Percentiles rank a stretch among this genome's conserved stretches.
phyloP scores from a whole-genome alignment of 257 asterid species.

The Knoxia roxburghii region DNA sequence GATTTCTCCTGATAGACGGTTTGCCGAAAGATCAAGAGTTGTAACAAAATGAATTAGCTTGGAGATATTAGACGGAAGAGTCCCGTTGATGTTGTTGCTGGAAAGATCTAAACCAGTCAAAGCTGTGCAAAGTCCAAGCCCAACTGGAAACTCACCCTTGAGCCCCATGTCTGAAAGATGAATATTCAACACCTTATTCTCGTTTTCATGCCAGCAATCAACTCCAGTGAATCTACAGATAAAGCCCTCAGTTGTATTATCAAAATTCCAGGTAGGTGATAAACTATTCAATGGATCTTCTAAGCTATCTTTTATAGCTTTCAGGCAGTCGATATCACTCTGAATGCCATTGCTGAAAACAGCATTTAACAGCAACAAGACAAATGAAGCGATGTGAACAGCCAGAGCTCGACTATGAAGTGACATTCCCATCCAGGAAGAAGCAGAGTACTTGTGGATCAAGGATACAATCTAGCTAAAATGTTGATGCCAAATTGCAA shows the following conservation, averaged over 20 bases:
- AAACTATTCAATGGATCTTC: constrained; percentile 50
- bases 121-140: constrained; percentile 46
- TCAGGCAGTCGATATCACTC: constrained; percentile 61
- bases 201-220: constrained; percentile 75
- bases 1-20: constrained; percentile 55
- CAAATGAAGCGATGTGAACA: constrained; percentile 25
- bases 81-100: constrained; percentile 47
- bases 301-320: constrained; percentile 34
- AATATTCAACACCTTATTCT: constrained; percentile 60
- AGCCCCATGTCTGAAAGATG: constrained; percentile 60
- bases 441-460: constrained; percentile 16
- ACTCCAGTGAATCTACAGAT: constrained; percentile 67
- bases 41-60: constrained; percentile 27
- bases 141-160: constrained; percentile 68
- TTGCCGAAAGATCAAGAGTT: constrained; percentile 71
- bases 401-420: constrained; percentile 19
- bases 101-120: constrained; percentile 80
- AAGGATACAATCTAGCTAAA: constrained; percentile 8
- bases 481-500: constrained; percentile 12
- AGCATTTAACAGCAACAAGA: constrained; percentile 34
- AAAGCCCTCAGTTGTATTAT: constrained; percentile 44
- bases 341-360: constrained; percentile 32
- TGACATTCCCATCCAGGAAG: constrained; percentile 22
- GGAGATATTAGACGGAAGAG: constrained; percentile 53
- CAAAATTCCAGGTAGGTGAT: constrained; percentile 51